A percentile compares a stretch with the other conserved stretches of the same genome.
These are phyloP conservation scores for Phytopythium mirpurense DNA, from an alignment of 352 stramenopile species.

Conservation along the genomic window DNA sequence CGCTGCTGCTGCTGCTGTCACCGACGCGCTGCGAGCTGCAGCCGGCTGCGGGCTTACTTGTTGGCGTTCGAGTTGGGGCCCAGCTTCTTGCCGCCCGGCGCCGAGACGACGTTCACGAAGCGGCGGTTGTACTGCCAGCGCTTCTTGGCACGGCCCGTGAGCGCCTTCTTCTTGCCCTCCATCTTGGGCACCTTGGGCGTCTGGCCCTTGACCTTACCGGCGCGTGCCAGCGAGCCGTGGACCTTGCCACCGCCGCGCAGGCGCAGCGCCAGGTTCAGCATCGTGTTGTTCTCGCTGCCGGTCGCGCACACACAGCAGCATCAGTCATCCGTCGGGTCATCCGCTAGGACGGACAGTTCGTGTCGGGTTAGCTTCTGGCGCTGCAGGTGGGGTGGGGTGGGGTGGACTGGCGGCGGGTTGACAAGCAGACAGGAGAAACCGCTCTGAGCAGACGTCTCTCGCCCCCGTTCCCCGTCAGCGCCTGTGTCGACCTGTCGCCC, in stretches of 20 bases:
- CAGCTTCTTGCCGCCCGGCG: conserved; percentile 95
- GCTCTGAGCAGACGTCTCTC: too few species aligned
- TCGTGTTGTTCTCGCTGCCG: conserved; percentile 95
- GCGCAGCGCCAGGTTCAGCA: conserved; percentile 94
- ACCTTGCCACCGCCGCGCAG: conserved; percentile 96
- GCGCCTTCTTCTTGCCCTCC: conserved; percentile 98
- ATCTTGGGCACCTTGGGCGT: conserved; percentile 99
- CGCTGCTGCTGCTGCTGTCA: not conserved
- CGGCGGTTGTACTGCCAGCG: conserved; percentile 99
- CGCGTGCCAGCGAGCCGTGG: conserved; percentile 99
- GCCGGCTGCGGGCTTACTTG: conserved; percentile 52
- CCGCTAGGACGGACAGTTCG: too few species aligned
- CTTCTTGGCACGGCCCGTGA: conserved; percentile 98
- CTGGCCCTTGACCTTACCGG: conserved; percentile 99
- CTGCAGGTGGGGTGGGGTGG: too few species aligned
- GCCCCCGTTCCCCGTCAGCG: too few species aligned
- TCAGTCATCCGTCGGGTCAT: too few species aligned
- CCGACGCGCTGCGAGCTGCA: not conserved
- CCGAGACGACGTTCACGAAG: conserved; percentile 99
- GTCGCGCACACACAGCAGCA: conserved; percentile 6
- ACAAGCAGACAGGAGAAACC: too few species aligned
- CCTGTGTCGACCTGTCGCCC: too few species aligned
- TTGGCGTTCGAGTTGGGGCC: conserved; percentile 98
- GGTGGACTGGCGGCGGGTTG: too few species aligned
- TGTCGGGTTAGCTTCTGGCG: too few species aligned